phyloP scores from a whole-genome alignment of 2,329 filamentous ascomycete species.

The Venturia asperata region DNA sequence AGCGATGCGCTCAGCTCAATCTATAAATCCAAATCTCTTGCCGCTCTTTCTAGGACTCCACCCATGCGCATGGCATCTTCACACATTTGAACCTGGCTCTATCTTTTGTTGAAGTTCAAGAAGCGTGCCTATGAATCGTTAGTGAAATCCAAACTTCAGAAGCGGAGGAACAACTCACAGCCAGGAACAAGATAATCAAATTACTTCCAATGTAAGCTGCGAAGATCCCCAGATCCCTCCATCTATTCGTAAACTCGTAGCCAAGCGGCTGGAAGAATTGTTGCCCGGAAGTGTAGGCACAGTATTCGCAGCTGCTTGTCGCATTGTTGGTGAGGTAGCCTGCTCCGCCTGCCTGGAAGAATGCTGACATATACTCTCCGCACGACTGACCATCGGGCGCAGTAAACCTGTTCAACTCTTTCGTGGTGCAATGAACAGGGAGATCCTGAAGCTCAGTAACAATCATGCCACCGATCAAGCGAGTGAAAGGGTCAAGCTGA shows the following conservation, averaged over 20 bases:
- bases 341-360: conserved; percentile 59
- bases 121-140: conserved; percentile 30
- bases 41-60: not conserved
- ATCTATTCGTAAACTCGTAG: conserved; percentile 61
- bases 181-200: conserved; percentile 56
- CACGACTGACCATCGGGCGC: conserved; percentile 61
- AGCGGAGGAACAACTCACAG: conserved; percentile 35
- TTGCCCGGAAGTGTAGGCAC: conserved; percentile 71
- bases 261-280: conserved; percentile 67
- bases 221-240: conserved; percentile 78
- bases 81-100: not conserved
- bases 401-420: conserved; percentile 61
- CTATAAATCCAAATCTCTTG: not conserved
- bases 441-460: conserved; percentile 66
- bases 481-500: conserved; percentile 75
- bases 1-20: not conserved
- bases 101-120: conserved; percentile 39
- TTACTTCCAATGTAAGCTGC: conserved; percentile 71
- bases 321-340: conserved; percentile 65
- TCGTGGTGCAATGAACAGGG: conserved; percentile 51
- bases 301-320: conserved; percentile 68
- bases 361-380: conserved; percentile 66
- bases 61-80: not conserved
- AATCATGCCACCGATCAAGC: conserved; percentile 72
- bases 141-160: conserved; percentile 18